These are phyloP conservation scores for Naematelia encephala DNA, from an alignment of 768 basidiomycete genomes.

Conservation along the genomic window DNA sequence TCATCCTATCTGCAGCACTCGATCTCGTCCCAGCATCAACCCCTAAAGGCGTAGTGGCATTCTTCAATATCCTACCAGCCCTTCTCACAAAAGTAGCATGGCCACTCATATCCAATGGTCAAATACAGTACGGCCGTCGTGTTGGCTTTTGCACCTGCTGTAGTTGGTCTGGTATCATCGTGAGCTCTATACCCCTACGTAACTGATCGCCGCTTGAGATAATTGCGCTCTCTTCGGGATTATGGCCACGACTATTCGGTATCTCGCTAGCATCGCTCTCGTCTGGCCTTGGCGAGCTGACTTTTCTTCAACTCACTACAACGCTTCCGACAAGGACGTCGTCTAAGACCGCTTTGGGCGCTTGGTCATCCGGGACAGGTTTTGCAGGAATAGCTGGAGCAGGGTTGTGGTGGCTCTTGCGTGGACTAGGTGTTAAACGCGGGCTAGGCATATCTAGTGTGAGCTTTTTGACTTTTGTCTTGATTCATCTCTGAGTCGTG, in stretches of 20 bases:
- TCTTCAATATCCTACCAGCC: constrained; percentile 90
- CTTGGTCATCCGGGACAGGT: constrained; percentile 91
- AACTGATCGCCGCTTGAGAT: constrained; percentile 55
- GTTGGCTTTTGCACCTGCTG: constrained; percentile 70
- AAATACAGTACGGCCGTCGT: constrained; percentile 73
- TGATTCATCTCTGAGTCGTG: not conserved
- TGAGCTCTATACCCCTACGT: constrained; percentile 52
- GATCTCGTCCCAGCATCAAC: constrained; percentile 89
- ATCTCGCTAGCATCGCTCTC: constrained; percentile 82
- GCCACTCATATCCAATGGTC: constrained; percentile 84
- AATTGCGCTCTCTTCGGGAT: constrained; percentile 66
- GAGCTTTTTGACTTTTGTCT: too few relatives aligned
- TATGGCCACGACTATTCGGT: constrained; percentile 70
- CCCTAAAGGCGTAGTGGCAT: constrained; percentile 89
- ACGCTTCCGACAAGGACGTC: constrained; percentile 34
- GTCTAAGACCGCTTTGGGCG: constrained; percentile 77
- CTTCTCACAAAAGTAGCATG: constrained; percentile 83
- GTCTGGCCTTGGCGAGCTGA: constrained; percentile 88
- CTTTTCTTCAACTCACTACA: constrained; percentile 82
- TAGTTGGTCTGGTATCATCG: constrained; percentile 82
- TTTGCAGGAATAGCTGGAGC: constrained; percentile 91
- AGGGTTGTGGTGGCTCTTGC: constrained; percentile 88
- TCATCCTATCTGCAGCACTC: constrained; percentile 91
- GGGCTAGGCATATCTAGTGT: constrained; percentile 66
- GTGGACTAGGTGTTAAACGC: constrained; percentile 73